phyloP scores from a whole-genome alignment of 176 grass and related monocot genomes.

The Otatea glauca region DNA sequence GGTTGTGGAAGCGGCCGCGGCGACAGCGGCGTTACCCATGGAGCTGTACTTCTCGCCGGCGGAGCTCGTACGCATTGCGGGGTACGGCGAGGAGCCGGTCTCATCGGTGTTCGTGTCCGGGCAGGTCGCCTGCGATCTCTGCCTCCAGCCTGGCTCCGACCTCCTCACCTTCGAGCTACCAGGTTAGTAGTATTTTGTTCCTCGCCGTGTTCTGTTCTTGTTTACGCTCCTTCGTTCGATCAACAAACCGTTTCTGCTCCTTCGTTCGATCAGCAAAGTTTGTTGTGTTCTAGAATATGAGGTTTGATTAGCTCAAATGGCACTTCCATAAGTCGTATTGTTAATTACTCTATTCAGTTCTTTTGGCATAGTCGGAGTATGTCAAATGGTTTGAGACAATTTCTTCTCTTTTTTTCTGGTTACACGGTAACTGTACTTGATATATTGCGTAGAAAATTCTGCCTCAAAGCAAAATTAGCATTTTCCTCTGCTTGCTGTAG shows the following conservation, averaged over 20 bases:
- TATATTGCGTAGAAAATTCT: neutral
- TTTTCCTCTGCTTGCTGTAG: neutral
- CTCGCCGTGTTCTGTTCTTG: neutral
- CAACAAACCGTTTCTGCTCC: too few relatives aligned
- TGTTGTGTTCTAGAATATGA: neutral
- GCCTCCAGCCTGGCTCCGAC: conserved; percentile 48
- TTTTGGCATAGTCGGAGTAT: neutral
- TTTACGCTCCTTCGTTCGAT: neutral
- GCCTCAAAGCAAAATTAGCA: neutral
- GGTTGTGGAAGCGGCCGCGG: neutral
- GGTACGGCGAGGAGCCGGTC: conserved; percentile 73
- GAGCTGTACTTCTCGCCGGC: conserved; percentile 55
- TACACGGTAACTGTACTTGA: neutral
- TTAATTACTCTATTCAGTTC: neutral
- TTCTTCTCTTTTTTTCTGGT: neutral
- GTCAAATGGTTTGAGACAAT: neutral
- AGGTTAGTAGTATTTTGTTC: conserved; percentile 35
- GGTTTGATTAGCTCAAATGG: neutral
- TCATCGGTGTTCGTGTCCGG: conserved; percentile 75
- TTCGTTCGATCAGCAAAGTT: neutral
- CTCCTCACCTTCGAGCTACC: conserved; percentile 58
- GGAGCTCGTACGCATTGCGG: conserved; percentile 63
- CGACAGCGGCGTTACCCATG: conserved; percentile 43
- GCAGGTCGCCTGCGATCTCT: conserved; percentile 59
- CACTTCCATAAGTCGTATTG: neutral